phyloP scores from a whole-genome alignment of 208 protist genomes.

The Leishmania major region DNA sequence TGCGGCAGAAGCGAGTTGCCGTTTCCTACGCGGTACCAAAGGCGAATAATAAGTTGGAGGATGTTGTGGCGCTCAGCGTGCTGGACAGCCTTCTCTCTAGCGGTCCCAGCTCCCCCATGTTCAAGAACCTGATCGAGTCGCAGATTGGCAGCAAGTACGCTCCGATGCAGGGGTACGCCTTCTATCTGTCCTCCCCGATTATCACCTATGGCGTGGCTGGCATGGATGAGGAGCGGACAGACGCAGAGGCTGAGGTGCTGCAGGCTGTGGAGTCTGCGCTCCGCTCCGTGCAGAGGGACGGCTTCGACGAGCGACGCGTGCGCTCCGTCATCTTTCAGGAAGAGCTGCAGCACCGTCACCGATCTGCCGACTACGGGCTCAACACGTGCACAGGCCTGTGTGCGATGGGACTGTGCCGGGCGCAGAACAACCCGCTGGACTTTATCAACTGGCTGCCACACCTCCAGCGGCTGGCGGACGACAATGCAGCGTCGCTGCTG shows the following conservation, averaged over 20 bases:
- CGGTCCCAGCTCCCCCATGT: slow-evolving; percentile 88
- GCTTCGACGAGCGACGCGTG: slow-evolving; percentile 84
- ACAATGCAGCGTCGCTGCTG: slow-evolving; percentile 68
- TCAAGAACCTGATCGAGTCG: slow-evolving; percentile 88
- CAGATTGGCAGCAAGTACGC: slow-evolving; percentile 86
- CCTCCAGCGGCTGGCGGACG: slow-evolving; percentile 50
- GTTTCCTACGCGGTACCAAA: slow-evolving; percentile 77
- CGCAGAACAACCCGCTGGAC: slow-evolving; percentile 76
- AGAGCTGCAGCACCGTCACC: slow-evolving; percentile 89
- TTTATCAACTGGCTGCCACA: slow-evolving; percentile 91
- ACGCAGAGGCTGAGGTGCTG: slow-evolving; percentile 69
- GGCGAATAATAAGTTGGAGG: slow-evolving; percentile 63
- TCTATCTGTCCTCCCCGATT: slow-evolving; percentile 82
- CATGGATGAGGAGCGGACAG: slow-evolving; percentile 67
- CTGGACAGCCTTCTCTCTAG: slow-evolving; percentile 83
- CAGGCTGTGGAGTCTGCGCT: slow-evolving; percentile 63
- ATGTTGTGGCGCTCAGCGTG: slow-evolving; percentile 82
- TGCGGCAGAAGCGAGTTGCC: slow-evolving; percentile 81
- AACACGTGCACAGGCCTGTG: slow-evolving; percentile 79
- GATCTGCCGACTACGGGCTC: slow-evolving; percentile 85
- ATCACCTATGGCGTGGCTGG: slow-evolving; percentile 91
- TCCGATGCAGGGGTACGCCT: slow-evolving; percentile 84
- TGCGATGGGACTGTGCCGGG: slow-evolving; percentile 71
- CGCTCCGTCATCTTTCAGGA: slow-evolving; percentile 89
- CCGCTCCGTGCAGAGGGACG: slow-evolving; percentile 57